Evolutionary conservation across 2,329 filamentous ascomycete genomes (phyloP), one percentile per base, ranked within the genome.

Genomic region (Aureobasidium sp.): DNA sequence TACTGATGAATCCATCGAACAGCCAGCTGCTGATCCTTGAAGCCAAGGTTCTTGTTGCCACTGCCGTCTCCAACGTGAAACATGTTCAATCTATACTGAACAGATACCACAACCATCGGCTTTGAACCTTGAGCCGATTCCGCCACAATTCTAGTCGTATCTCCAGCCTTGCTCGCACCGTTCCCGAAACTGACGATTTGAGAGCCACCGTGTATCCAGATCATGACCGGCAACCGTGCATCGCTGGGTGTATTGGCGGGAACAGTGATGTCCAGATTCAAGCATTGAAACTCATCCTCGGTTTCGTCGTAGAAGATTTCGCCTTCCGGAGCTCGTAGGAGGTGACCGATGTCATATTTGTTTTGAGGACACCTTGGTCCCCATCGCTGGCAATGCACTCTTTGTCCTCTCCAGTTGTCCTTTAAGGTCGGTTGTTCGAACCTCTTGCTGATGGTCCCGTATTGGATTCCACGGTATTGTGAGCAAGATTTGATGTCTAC

Each of bases 171-270:
- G 0, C 74, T 76, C 3, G 73, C 71, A 23, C 71, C 72, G 19
- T 71, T 75, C 35, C 74, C 76, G 60, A 77, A 79, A 0, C 75
- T 77, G 6, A 78, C 70, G 1, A 74, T 69, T 51, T 78, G 77
- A 3, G 75, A 77, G 10, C 77, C 77, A 70, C 77, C 77, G 61
- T 79, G 74, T 17, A 79, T 75, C 75, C 77, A 79, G 11, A 78
- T 61, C 9, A 78, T 50, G 11, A 79, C 75, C 0, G 77, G 77
- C 0, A 77, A 55, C 35, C 31, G 23, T 23, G 29, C 40, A 1
- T 62, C 59, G 0, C 27, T 47, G 4, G 50, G 11, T 1, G 60
- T 54, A 4, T 55, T n/a, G 3, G 64, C 63, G 0, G 69, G 75
- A 19, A 66, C 63, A 4, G 67, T 73, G 3, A 79, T 69, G 23